A percentile compares a stretch with the other conserved stretches of the same genome.
Evolutionary conservation across 2,329 filamentous ascomycete genomes (phyloP).

Genomic region (Pseudogymnoascus sp.): DNA sequence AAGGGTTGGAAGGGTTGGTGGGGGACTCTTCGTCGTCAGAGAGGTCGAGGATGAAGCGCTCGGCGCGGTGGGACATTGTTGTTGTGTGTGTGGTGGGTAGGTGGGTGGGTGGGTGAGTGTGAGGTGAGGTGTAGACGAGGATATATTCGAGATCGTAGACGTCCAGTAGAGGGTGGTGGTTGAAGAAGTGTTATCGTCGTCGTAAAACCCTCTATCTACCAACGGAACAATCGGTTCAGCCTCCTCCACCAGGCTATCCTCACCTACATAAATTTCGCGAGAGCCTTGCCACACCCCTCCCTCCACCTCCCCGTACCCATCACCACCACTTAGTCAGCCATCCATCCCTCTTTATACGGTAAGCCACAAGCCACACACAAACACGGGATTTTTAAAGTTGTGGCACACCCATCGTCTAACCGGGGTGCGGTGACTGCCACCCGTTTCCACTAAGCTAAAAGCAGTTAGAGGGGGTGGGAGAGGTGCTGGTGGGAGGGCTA

Average conservation of each 20-base stretch:
- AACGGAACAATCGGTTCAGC: neutral
- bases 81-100: neutral
- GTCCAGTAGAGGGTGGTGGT: too few species aligned
- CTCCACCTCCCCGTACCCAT: too few species aligned
- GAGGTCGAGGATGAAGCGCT: constrained; percentile 49
- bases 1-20: constrained; percentile 14
- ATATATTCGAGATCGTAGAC: too few species aligned
- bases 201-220: too few species aligned
- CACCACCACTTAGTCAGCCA: too few species aligned
- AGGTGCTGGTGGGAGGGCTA: neutral
- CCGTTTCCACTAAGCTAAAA: neutral
- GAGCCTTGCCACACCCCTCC: neutral
- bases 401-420: neutral
- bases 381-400: neutral
- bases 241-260: neutral
- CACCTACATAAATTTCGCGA: neutral
- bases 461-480: neutral
- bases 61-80: neutral
- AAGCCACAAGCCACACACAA: neutral
- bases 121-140: neutral
- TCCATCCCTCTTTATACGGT: too few species aligned
- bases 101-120: neutral
- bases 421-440: neutral
- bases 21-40: constrained; percentile 43
- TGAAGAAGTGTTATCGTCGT: too few species aligned